Base-by-base conservation (phyloP, 768 basidiomycete species). In the Leccinum longicurvipes region DNA sequence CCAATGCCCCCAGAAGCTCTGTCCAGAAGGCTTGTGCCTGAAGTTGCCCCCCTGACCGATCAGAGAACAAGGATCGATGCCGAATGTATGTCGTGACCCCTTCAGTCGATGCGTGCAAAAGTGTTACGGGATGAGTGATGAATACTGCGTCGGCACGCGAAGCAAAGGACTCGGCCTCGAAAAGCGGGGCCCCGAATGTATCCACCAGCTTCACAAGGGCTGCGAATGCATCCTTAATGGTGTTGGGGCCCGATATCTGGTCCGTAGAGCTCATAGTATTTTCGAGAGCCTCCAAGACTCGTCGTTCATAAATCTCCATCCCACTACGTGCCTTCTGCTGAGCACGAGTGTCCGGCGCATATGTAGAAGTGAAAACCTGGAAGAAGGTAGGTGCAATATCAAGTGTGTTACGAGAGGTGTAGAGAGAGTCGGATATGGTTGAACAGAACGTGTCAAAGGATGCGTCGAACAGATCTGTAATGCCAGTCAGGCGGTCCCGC, bases 81-180 rank as follows among this genome's bases (percentile, higher is more conserved):
- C n/a, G 50, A 24, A 90, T 72, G 59, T 88, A 89, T 0, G 77
- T 71, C 3, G 82, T 67, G 5, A 87, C 67, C 0, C 86, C 70
- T 2, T 71, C 49, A 0, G 80, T 77, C 1, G 77, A 77, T 1
- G 68, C 57, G 5, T 55, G 64, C 51, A 85, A 61, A 17, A 86
- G 67, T 3, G 61, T 62, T 47, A 72, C 67, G 2, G 78, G 67
- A 53, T 82, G 69, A 14, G 68, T 53, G 3, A 61, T 52, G 17
- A 82, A 65, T 6, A 82, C 67, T 3, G 60, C 61, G 58, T 89
- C 85, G 11, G 82, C 64, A 32, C 68, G 68, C 65, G 74, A 59
- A 6, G 79, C 64, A 45, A 84, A 74, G 6, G 64, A 58, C 5
- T 34, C 59, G 39, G 84, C 76, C 2, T 69, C 56, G 55, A 86